Evolutionary conservation across 2,329 filamentous ascomycete genomes (phyloP), one percentile per base, ranked within the genome.

Genomic region (Trichoderma brevicompactum): DNA sequence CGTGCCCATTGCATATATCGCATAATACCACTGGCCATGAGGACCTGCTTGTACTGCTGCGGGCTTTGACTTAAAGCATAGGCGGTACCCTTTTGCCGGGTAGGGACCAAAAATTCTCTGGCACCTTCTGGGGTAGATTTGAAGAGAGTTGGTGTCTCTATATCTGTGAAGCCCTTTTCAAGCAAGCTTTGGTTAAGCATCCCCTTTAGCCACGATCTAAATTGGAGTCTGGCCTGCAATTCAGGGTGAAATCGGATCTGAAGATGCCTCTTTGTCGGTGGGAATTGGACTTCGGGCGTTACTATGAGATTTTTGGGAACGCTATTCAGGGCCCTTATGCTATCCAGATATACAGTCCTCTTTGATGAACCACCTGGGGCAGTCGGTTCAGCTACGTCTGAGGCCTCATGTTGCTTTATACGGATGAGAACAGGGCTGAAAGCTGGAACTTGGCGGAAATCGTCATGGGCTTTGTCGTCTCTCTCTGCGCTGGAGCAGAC

Each of bases 51-150:
- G 75, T 98, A 99, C 76, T 99, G 95, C 76, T 99, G 95, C 0
- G 95, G 95, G 69, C 94, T 98, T 76, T 99, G 96, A 0, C 94
- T 94, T 19, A 99, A 81, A 8, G 95, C 95, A 76, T 98, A 99
- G 3, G 92, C 93, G 67, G 88, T 80, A 0, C 92, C 92, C 1
- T 83, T 83, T 41, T 84, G 85, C 34, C 95, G 84, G 0, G 94
- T 96, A 0, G 95, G 95, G 5, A 99, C 94, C 6, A 99, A 77
- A 68, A 99, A 99, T 75, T 99, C 95, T 55, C 94, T 85, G 1
- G 95, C 96, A 0, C 95, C 95, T 79, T 99, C 95, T 0, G 95
- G 92, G 0, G 95, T 99, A 0, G 95, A 97, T 77, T 98, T 99
- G 85, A 99, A 99, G 0, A 99, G 83, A 4, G 97, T 80, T 0